A percentile compares a stretch with the other conserved stretches of the same genome.
phyloP scores from a whole-genome alignment of 371 early-diverging fungal species.

The Mucor velutinosus region DNA sequence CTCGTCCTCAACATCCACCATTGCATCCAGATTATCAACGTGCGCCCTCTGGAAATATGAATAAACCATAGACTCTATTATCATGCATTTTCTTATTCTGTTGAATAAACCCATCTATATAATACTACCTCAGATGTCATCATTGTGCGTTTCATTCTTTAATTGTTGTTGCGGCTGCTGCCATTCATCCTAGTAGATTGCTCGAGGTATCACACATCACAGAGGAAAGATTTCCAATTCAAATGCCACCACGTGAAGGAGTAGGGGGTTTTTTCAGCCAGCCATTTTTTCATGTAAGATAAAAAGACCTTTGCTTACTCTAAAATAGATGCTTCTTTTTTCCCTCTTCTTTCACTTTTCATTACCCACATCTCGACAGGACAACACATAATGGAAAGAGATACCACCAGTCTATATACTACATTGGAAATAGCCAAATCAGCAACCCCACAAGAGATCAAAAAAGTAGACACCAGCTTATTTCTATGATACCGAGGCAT shows the following conservation, averaged over 20 bases:
- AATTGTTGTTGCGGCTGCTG: neutral
- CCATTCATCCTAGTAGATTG: neutral
- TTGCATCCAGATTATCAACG: neutral
- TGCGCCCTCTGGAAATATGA: neutral
- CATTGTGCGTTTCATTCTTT: neutral
- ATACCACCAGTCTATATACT: conserved; percentile 44
- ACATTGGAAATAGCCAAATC: conserved; percentile 58
- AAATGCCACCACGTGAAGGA: neutral
- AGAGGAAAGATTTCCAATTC: neutral
- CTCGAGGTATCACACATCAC: neutral
- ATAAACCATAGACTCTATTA: neutral
- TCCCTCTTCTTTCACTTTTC: neutral
- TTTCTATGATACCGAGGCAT: neutral
- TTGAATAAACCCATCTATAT: neutral
- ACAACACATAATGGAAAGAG: neutral
- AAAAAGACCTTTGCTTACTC: neutral
- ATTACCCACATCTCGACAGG: neutral
- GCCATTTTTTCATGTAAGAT: neutral
- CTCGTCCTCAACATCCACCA: conserved; percentile 4
- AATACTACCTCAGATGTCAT: neutral
- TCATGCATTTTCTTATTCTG: neutral
- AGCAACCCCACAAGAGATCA: conserved; percentile 70
- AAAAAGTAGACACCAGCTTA: conserved; percentile 45
- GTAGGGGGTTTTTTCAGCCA: neutral
- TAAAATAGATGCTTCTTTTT: neutral